These are phyloP conservation scores for Colletotrichum spaethianum DNA, from an alignment of 2,329 filamentous ascomycete genomes.

Conservation along the genomic window DNA sequence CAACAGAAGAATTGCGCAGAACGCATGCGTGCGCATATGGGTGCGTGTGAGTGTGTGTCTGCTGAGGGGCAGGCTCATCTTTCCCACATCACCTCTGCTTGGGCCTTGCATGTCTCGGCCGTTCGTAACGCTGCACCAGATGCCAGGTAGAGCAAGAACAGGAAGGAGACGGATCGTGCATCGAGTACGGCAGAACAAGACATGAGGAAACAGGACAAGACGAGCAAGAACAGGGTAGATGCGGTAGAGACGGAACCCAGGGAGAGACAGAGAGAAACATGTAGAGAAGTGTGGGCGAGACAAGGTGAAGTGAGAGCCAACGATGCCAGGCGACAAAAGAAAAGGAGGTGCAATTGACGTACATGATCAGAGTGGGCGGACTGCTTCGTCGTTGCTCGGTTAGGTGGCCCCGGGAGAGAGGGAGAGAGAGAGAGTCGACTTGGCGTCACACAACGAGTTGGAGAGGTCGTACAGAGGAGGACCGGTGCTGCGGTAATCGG, in stretches of 20 bases:
- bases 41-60: constrained; percentile 1
- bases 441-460: constrained; percentile 21
- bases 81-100: background rate
- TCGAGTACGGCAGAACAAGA: background rate
- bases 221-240: background rate
- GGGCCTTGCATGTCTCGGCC: background rate
- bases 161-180: too few species aligned
- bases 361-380: constrained; percentile 2
- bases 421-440: constrained; percentile 5
- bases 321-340: background rate
- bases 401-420: too few species aligned
- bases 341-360: constrained; percentile 25
- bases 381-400: background rate
- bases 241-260: background rate
- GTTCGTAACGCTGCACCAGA: background rate
- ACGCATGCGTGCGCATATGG: constrained; percentile 12
- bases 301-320: constrained; percentile 1
- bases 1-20: constrained; percentile 7
- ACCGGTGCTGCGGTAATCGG: constrained; percentile 39
- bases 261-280: background rate
- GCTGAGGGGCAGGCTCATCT: constrained; percentile 4
- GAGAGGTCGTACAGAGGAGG: constrained; percentile 31
- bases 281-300: background rate
- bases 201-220: background rate
- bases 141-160: background rate